A percentile compares a stretch with the other conserved stretches of the same genome.
phyloP scores from a whole-genome alignment of 192 early-diverging fungal genomes.

The Coemansia sp. region DNA sequence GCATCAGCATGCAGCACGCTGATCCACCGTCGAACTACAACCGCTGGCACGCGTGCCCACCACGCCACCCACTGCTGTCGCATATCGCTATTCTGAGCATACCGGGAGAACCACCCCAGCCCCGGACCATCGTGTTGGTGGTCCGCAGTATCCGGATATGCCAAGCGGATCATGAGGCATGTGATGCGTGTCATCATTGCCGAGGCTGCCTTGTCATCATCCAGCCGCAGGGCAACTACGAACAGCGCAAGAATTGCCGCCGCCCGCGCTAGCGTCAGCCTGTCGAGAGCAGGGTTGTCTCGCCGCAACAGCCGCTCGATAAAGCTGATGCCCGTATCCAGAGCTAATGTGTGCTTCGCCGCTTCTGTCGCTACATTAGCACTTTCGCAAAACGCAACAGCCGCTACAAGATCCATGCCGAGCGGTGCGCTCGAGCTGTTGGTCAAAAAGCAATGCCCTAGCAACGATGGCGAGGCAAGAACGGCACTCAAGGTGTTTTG shows the following conservation, averaged over 20 bases:
- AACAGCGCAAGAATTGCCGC: slow-evolving; percentile 25
- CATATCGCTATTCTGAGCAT: slow-evolving; percentile 24
- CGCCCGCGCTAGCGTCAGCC: slow-evolving; percentile 15
- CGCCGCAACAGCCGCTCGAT: slow-evolving; percentile 1
- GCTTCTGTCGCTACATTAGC: neutral
- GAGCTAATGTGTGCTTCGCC: neutral
- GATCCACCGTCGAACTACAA: slow-evolving; percentile 32
- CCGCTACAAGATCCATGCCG: slow-evolving; percentile 31
- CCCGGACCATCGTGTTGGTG: neutral
- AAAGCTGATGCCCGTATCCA: neutral
- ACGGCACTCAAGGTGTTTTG: slow-evolving; percentile 32
- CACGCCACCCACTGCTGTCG: slow-evolving; percentile 44
- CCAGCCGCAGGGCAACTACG: neutral
- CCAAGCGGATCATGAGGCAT: slow-evolving; percentile 16
- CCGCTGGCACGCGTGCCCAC: slow-evolving; percentile 41
- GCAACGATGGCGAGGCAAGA: slow-evolving; percentile 21
- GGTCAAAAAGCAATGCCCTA: slow-evolving; percentile 30
- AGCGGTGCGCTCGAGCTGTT: neutral
- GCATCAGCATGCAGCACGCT: slow-evolving; percentile 28
- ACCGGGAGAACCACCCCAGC: slow-evolving; percentile 33
- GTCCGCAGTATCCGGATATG: neutral
- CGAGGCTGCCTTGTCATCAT: neutral
- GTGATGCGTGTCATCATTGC: slow-evolving; percentile 19
- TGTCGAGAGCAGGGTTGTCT: neutral
- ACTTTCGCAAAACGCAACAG: slow-evolving; percentile 20